Base-by-base conservation (phyloP, 2,329 filamentous ascomycete genomes). In the Iodosphaeria phyllophila region DNA sequence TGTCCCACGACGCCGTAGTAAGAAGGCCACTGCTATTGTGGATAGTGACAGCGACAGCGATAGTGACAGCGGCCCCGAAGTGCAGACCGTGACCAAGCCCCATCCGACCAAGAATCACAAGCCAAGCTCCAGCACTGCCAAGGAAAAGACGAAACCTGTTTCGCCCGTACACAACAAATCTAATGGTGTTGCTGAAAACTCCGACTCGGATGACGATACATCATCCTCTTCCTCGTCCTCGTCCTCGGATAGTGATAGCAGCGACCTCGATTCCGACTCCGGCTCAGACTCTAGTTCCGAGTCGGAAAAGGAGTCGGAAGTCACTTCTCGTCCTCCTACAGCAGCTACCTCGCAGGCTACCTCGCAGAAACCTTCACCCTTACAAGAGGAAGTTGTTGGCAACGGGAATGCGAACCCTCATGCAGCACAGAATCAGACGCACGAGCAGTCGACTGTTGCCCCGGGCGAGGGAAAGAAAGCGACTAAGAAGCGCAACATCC, bases 401-500 rank as follows among this genome's bases (percentile, higher is more conserved):
- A n/a, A n/a, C n/a, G n/a, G n/a, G n/a, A n/a, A n/a, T n/a, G n/a
- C 13, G 5, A 13, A 13, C 13, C 7, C n/a, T 16, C 8, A 5
- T 6, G 4, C 13, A 9, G 8, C 25, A 5, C 19, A 26, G 8
- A 11, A 13, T n/a, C n/a, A n/a, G n/a, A n/a, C n/a, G n/a, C n/a
- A n/a, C 15, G 12, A 15, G n/a, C 16, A 35, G n/a, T 31, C 21
- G 5, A 27, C 33, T 7, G 42, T 46, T 2, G 31, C 41, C 4
- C 49, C 52, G 5, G 45, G 44, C 2, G 31, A 39, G 10, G 56
- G 56, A 2, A 40, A 57, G 24, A 41, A 44, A 1, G 47, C 36
- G 17, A 68, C 64, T 0, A 56, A 58, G 33, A 60, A 52, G 30
- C 53, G 64, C 5, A 69, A 69, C 31, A 53, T 52, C 6, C 50